These are phyloP conservation scores for Paraleonurus japonicus DNA, from an alignment of 257 asterid species.

Conservation along the genomic window DNA sequence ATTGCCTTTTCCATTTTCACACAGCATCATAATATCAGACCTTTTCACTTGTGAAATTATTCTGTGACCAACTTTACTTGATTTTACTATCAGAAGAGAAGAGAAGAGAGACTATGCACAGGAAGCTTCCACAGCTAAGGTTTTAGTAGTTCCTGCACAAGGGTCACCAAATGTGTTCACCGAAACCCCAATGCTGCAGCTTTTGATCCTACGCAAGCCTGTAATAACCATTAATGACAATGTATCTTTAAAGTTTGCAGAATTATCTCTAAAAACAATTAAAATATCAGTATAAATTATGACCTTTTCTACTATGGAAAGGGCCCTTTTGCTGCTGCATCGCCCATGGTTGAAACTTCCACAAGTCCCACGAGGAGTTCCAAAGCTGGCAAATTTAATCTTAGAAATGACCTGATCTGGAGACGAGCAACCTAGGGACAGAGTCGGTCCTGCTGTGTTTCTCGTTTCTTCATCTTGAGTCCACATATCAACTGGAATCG, in stretches of 20 bases:
- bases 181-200: slow-evolving; percentile 73
- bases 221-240: slow-evolving; percentile 10
- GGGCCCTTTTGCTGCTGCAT: slow-evolving; percentile 67
- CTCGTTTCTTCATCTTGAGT: slow-evolving; percentile 40
- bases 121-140: slow-evolving; percentile 85
- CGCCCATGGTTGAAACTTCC: slow-evolving; percentile 86
- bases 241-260: not conserved
- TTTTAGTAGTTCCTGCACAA: slow-evolving; percentile 55
- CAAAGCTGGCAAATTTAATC: slow-evolving; percentile 80
- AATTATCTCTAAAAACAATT: not conserved
- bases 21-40: not conserved
- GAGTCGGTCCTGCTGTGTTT: slow-evolving; percentile 39
- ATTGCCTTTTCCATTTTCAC: not conserved
- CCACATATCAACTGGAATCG: slow-evolving; percentile 78
- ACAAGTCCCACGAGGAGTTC: slow-evolving; percentile 79
- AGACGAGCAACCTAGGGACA: slow-evolving; percentile 60
- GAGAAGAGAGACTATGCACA: slow-evolving; percentile 38
- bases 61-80: slow-evolving; percentile 15
- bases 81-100: not conserved
- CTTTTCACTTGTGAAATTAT: slow-evolving; percentile 13
- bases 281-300: not conserved
- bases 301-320: slow-evolving; percentile 64
- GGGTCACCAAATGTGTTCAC: slow-evolving; percentile 67
- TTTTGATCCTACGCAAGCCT: slow-evolving; percentile 81
- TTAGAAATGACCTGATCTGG: slow-evolving; percentile 66